phyloP scores from a whole-genome alignment of 1,284 basidiomycete genomes.

The Leccinum griseonigrum region DNA sequence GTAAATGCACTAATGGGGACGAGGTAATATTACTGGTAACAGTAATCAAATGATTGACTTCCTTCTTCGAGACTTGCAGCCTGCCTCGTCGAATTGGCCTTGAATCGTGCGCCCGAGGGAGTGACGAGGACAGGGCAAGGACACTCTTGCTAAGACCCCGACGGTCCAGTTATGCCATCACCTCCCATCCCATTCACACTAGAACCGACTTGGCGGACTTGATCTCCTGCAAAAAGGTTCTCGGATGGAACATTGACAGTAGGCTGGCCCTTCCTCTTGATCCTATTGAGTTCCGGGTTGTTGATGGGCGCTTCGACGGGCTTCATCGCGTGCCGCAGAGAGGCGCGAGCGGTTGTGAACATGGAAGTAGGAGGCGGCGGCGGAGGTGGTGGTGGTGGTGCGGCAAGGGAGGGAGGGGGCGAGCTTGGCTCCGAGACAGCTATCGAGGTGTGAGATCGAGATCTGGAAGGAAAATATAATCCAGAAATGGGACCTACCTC shows the following conservation, averaged over 20 bases:
- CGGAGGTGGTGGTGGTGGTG: slow-evolving; percentile 48
- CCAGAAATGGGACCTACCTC: slow-evolving; percentile 47
- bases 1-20: neutral
- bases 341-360: slow-evolving; percentile 58
- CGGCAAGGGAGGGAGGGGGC: slow-evolving; percentile 16
- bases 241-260: slow-evolving; percentile 69
- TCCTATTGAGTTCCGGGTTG: slow-evolving; percentile 27
- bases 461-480: neutral
- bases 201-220: slow-evolving; percentile 53
- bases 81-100: too few relatives aligned
- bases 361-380: slow-evolving; percentile 42
- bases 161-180: slow-evolving; percentile 24
- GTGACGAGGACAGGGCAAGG: slow-evolving; percentile 8
- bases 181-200: slow-evolving; percentile 19
- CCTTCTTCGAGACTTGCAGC: neutral
- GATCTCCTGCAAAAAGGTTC: slow-evolving; percentile 75
- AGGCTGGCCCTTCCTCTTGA: slow-evolving; percentile 51
- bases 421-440: slow-evolving; percentile 46
- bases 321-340: slow-evolving; percentile 54
- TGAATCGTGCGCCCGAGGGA: too few relatives aligned
- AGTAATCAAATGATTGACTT: neutral
- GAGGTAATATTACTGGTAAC: neutral
- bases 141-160: slow-evolving; percentile 32
- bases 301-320: slow-evolving; percentile 68
- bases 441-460: slow-evolving; percentile 5